These are phyloP conservation scores for Dendrobium nobile DNA, from an alignment of 106 monocot genomes.

Conservation along the genomic window DNA sequence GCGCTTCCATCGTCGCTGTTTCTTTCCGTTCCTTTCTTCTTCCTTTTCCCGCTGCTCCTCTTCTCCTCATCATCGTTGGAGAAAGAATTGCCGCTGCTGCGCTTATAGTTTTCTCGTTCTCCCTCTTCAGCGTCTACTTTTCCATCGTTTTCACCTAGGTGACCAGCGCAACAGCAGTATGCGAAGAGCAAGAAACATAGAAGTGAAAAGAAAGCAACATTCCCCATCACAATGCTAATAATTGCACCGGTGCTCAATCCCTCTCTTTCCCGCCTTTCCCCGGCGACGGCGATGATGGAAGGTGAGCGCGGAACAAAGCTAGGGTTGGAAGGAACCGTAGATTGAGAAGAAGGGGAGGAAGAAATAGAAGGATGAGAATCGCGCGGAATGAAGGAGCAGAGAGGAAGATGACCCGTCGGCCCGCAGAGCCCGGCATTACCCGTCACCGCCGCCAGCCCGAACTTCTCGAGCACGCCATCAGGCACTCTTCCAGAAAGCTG, in stretches of 20 bases:
- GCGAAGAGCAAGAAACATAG: constrained; percentile 8
- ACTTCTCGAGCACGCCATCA: constrained; percentile 28
- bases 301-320: constrained; percentile 16
- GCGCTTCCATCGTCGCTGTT: constrained; percentile 15
- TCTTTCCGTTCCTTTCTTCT: not conserved
- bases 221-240: constrained; percentile 21
- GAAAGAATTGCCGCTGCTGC: not conserved
- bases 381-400: constrained; percentile 19
- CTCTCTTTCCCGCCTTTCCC: not conserved
- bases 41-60: constrained; percentile 5
- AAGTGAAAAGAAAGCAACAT: constrained; percentile 21
- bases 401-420: constrained; percentile 20
- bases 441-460: constrained; percentile 29
- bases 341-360: constrained; percentile 9
- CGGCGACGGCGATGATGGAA: not conserved
- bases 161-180: constrained; percentile 20
- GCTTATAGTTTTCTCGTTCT: not conserved
- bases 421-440: constrained; percentile 58
- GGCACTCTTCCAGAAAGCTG: constrained; percentile 44
- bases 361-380: constrained; percentile 7
- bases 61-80: constrained; percentile 4
- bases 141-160: not conserved
- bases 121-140: constrained; percentile 1
- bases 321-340: constrained; percentile 38
- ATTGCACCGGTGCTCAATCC: constrained; percentile 24